These are phyloP conservation scores for Cyclotella kingstonii DNA, from an alignment of 108 stramenopile genomes.

Conservation along the genomic window DNA sequence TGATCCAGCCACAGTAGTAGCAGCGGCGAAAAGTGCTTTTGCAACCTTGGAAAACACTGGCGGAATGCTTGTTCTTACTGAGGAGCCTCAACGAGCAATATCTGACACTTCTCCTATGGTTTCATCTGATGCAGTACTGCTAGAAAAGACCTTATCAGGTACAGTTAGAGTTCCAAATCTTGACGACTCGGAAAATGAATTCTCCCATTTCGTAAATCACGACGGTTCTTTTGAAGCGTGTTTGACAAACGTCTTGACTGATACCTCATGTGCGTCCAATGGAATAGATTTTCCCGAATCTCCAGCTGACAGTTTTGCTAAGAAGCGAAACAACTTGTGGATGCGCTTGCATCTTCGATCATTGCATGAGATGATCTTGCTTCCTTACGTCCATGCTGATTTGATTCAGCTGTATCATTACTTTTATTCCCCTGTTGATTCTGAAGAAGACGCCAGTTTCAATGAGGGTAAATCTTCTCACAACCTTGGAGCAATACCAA, in stretches of 20 bases:
- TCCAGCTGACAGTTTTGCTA: conserved; percentile 47
- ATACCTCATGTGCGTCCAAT: conserved; percentile 45
- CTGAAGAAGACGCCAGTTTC: conserved; percentile 54
- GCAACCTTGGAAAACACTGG: conserved; percentile 57
- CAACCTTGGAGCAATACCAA: background rate
- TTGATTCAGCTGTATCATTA: conserved; percentile 75
- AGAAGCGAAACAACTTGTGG: conserved; percentile 66
- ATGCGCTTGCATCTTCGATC: conserved; percentile 63
- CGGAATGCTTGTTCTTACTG: conserved; percentile 58
- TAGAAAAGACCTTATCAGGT: conserved; percentile 70
- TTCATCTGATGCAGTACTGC: conserved; percentile 61
- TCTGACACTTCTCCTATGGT: conserved; percentile 65
- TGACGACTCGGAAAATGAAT: conserved; percentile 28
- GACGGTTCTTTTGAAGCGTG: conserved; percentile 13
- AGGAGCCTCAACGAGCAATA: conserved; percentile 45
- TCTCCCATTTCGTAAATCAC: conserved; percentile 4
- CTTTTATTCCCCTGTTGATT: conserved; percentile 66
- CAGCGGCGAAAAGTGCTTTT: conserved; percentile 73
- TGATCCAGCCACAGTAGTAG: conserved; percentile 72
- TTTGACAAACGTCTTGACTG: conserved; percentile 15
- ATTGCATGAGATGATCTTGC: conserved; percentile 56
- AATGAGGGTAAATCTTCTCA: conserved; percentile 17
- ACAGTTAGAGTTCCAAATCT: conserved; percentile 42
- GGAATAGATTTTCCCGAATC: conserved; percentile 33
- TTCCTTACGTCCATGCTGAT: conserved; percentile 74